phyloP scores from a whole-genome alignment of 768 basidiomycete species.

The Russula ochroleuca region DNA sequence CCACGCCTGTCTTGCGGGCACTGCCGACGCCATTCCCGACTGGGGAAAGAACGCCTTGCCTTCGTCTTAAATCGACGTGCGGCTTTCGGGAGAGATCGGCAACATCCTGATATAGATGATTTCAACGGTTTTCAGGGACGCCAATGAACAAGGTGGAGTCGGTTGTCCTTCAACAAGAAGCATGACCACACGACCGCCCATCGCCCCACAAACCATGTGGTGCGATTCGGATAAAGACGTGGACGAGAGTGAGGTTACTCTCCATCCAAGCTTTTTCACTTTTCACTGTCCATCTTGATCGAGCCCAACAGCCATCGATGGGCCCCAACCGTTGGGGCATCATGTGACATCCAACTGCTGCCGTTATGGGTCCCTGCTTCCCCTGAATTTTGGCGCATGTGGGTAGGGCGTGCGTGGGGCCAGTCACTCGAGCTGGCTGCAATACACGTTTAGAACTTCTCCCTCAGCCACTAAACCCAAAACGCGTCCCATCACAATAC shows the following conservation, averaged over 20 bases:
- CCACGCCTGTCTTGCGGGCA: not conserved
- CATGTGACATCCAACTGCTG: not conserved
- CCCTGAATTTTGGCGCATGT: constrained; percentile 1
- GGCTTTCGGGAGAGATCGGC: not conserved
- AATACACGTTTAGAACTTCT: not conserved
- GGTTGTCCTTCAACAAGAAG: not conserved
- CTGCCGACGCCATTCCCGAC: constrained; percentile 1
- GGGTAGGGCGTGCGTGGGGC: too few species aligned
- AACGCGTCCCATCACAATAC: not conserved
- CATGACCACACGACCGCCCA: not conserved
- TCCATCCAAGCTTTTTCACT: not conserved
- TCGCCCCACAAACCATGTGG: not conserved
- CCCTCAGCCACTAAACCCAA: constrained; percentile 11
- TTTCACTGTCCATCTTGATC: not conserved
- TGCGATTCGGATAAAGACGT: not conserved
- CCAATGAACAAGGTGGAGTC: not conserved
- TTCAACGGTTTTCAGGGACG: not conserved
- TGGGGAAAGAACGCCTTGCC: not conserved
- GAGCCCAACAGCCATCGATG: too few species aligned
- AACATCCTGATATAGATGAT: not conserved
- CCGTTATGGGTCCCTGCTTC: not conserved
- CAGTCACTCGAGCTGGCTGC: not conserved
- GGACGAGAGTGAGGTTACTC: not conserved
- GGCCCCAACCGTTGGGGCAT: too few species aligned
- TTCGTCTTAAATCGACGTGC: constrained; percentile 5